Base-by-base conservation (phyloP, 2,329 filamentous ascomycete genomes). In the Teratosphaeria epicoccoides region DNA sequence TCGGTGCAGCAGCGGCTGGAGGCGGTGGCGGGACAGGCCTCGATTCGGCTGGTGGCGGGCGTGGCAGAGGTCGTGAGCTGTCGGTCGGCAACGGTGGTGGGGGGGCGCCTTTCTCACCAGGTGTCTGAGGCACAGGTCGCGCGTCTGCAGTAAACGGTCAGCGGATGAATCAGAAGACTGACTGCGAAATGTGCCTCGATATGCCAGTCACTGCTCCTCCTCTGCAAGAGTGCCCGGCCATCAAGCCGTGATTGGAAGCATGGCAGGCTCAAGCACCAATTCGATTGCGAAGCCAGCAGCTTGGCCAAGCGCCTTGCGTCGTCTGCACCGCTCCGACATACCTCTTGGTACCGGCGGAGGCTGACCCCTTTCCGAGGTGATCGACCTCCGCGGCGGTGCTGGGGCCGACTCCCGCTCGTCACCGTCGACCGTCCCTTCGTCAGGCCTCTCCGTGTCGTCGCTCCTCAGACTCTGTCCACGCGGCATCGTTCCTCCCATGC, bases 11-110 rank as follows among this genome's bases (percentile, higher is more conserved):
- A 46, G 40, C 43, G 43, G 76, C 71, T 37, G 78, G 71, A 29
- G 76, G 72, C 37, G 78, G 71, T 48, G 78, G 74, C 40, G 79
- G 80, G 1, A 76, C 73, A 45, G 84, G 81, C 47, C 84, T 85
- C n/a, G 52, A 49, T 11, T 57, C 55, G 10, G 47, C 58, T 22
- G 69, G 64, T 14, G 73, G 74, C 44, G 72, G 70, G 24, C 69
- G 66, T 46, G 74, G 72, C 40, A 65, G 66, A 37, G 72, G 62
- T 44, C 53, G 14, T n/a, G 49, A 24, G 46, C 71, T 71, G 51
- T 57, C 61, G n/a, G 45, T 52, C 14, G 70, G 68, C 14, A 70
- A 55, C 24, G 69, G 62, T 24, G 68, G 66, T 14, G 61, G 59
- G 20, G 61, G 59, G 20, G 49, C 52, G n/a, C 33, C 55, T 46